Evolutionary conservation across 2,329 filamentous ascomycete genomes (phyloP), one percentile per base, ranked within the genome.

Genomic region (Fusarium sp.): DNA sequence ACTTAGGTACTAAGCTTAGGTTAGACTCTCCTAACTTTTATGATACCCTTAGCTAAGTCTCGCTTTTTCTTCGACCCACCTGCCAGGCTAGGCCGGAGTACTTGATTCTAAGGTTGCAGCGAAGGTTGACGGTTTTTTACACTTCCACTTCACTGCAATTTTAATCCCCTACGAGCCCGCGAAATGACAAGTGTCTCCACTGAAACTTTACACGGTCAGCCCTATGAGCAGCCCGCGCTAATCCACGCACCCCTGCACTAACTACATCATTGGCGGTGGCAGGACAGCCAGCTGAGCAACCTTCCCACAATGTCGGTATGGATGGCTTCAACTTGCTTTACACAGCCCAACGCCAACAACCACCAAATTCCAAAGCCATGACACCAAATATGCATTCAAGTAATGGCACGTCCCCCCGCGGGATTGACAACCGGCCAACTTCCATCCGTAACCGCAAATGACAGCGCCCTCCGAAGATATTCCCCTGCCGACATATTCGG

Each of bases 401-500:
- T 67, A 60, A 45, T 7, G 9, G 7, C 9, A 8, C 6, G 8
- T 14, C 41, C 16, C 8, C 8, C 23, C 14, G 6, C 7, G 6
- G 19, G 28, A 21, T 31, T 23, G 45, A 6, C 14, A 13, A 41
- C 10, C 10, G 6, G 31, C 4, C 8, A 14, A n/a, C 42, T 11
- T 9, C 3, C 2, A 21, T 7, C 34, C 3, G 45, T 4, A 16
- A 1, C 4, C 16, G 12, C 9, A 63, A 44, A 62, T 64, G 61
- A 18, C 46, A 21, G 19, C 43, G 7, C 21, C 23, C 4, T 19
- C 52, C 4, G 21, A 43, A 25, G 51, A 60, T n/a, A 26, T 46
- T 43, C 55, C 62, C 9, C 45, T 74, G 19, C 73, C 73, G 13
- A 34, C 56, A 14, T 75, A 75, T 28, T 62, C 73, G 4, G 48